A percentile compares a stretch with the other conserved stretches of the same genome.
Conservation (phyloP, 495 filamentous ascomycete species). For the Umbilicaria muhlenbergii region DNA sequence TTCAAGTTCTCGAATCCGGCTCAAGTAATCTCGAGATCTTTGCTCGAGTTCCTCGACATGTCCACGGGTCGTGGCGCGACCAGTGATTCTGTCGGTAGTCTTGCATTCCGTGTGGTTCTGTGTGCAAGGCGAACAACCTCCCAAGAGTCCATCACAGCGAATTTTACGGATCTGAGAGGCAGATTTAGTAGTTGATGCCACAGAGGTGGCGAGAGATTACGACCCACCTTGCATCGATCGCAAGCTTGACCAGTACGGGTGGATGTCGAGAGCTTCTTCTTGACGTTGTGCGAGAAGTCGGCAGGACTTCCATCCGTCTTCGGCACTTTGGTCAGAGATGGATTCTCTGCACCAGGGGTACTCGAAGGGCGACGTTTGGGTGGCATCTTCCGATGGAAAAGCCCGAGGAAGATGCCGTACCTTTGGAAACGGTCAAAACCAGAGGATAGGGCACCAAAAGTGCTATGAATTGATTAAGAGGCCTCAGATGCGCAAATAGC, state of each 20-base stretch:
- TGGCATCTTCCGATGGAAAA: no score
- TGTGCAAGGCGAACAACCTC: constrained; percentile 62
- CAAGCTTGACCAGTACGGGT: constrained; percentile 74
- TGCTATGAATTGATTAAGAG: no score
- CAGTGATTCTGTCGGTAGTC: constrained; percentile 79
- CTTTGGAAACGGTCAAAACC: no score
- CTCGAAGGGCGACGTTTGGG: no score
- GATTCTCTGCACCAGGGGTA: no score
- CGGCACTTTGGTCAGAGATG: no score
- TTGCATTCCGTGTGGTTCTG: constrained; percentile 56
- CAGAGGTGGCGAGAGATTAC: neutral
- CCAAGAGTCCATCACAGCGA: constrained; percentile 56
- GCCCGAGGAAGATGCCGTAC: no score
- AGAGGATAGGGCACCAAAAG: no score
- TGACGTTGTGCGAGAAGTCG: constrained; percentile 53
- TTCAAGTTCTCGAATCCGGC: constrained; percentile 35
- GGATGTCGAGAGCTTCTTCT: constrained; percentile 44
- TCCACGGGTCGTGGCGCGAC: constrained; percentile 61
- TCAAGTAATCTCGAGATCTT: constrained; percentile 22
- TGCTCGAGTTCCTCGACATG: constrained; percentile 21
- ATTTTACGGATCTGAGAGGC: constrained; percentile 58
- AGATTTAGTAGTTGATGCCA: neutral
- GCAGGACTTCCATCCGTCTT: constrained; percentile 22
- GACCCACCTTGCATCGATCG: constrained; percentile 50
- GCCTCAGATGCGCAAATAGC: no score